Base-by-base conservation (phyloP, 2,329 filamentous ascomycete species). In the Talaromyces verruculosus region DNA sequence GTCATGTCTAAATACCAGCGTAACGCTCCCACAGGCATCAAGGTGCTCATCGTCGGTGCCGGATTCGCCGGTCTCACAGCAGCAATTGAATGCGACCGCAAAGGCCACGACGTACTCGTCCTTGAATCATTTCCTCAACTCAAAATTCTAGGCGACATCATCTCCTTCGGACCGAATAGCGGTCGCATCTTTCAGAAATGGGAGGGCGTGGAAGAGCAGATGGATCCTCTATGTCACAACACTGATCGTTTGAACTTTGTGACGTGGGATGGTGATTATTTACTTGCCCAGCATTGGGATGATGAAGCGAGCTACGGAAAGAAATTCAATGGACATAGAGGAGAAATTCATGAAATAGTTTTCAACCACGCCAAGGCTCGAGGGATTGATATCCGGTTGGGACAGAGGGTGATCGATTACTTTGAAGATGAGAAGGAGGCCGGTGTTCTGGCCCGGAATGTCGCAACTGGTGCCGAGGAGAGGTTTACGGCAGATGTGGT, bases 121-220 rank as follows among this genome's bases (percentile, higher is more conserved):
- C 71, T 84, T 47, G 84, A 85, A 65, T 83, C 81, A 28, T 79
- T 83, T 65, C 73, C 79, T 1, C 77, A 77, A 67, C 78, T 82
- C 45, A 78, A 80, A 65, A 75, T 78, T 2, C 76, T 83, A 1
- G 83, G 82, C 5, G 82, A 84, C 68, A 83, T 84, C 65, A 83
- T 84, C 68, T 74, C 72, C 10, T 69, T 75, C 19, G 72, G 74
- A 11, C 68, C 71, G 11, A 72, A 60, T 63, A 70, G 58, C 61
- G 71, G 55, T 61, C 71, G 69, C 65, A 73, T 67, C 65, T 71
- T 64, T 63, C 69, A 76, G 76, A 68, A 49, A 47, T 72, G 67
- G 67, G 75, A 79, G 13, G 78, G 79, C 25, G 70, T 75, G 6
- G 69, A 71, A 30, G 73, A 74, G 41, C 68, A 74, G 60, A 71